phyloP scores from a whole-genome alignment of 2,329 filamentous ascomycete species.

The Paecilomyces variotii region DNA sequence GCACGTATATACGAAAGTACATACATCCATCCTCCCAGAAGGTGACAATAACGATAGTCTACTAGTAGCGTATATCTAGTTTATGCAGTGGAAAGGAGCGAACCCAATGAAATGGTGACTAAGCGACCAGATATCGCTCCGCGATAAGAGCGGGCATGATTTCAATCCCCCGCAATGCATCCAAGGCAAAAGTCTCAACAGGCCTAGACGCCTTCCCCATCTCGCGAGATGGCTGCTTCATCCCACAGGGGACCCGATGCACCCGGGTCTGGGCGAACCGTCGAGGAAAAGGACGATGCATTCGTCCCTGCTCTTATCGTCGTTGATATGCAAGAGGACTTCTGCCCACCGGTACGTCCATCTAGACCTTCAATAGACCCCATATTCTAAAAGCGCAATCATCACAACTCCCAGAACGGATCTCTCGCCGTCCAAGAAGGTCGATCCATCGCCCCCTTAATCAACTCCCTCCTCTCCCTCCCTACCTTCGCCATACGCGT shows the following conservation, averaged over 20 bases:
- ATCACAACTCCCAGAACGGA: conserved; percentile 56
- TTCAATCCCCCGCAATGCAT: not conserved
- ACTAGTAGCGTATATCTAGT: not conserved
- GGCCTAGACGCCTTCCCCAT: not conserved
- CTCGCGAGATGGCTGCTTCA: not conserved
- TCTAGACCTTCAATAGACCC: not conserved
- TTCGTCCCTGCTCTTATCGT: conserved; percentile 58
- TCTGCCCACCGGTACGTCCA: conserved; percentile 71
- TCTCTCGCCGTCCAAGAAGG: conserved; percentile 73
- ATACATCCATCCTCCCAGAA: no score
- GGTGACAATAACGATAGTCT: no score
- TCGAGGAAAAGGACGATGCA: not conserved
- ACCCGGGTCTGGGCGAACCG: not conserved
- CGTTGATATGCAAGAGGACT: conserved; percentile 90
- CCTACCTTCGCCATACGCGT: conserved; percentile 63
- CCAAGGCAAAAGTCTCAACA: not conserved
- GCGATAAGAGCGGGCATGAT: not conserved
- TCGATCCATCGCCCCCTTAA: conserved; percentile 57
- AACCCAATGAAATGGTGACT: not conserved
- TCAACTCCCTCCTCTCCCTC: conserved; percentile 67
- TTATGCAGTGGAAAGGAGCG: not conserved
- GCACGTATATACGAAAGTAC: no score
- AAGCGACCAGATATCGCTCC: not conserved
- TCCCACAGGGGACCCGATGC: not conserved
- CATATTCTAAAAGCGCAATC: not conserved